Conservation (phyloP, 1,284 basidiomycete species). For the Sporisorium graminicola region DNA sequence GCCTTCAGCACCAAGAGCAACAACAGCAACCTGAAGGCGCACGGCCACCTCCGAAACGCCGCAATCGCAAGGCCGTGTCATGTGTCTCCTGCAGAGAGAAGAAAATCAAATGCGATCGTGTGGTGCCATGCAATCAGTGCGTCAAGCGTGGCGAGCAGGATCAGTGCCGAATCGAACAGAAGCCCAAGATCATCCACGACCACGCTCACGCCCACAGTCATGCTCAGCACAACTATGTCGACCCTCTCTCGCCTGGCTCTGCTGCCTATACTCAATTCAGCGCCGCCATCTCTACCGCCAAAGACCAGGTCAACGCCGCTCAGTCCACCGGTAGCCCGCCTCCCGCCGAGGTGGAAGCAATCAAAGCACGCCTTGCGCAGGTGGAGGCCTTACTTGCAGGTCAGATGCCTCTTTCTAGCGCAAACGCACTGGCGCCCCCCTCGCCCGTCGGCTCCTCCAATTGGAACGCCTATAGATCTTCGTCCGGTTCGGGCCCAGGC, state of each 20-base stretch:
- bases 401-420: constrained; percentile 37
- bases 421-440: constrained; percentile 21
- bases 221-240: constrained; percentile 13
- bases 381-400: constrained; percentile 56
- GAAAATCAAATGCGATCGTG: constrained; percentile 67
- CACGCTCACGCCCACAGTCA: constrained; percentile 15
- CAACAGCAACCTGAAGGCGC: constrained; percentile 13
- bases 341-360: constrained; percentile 61
- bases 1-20: constrained; percentile 14
- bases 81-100: constrained; percentile 63
- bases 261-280: constrained; percentile 41
- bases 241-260: constrained; percentile 41
- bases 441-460: constrained; percentile 36
- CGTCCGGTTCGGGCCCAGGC: constrained; percentile 14
- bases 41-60: constrained; percentile 57
- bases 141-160: constrained; percentile 64
- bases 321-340: constrained; percentile 31
- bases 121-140: constrained; percentile 66
- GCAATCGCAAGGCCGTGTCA: constrained; percentile 63
- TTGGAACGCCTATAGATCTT: constrained; percentile 39
- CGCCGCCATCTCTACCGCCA: constrained; percentile 39
- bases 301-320: constrained; percentile 36
- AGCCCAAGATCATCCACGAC: constrained; percentile 43
- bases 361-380: constrained; percentile 64
- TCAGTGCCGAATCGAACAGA: constrained; percentile 59